Evolutionary conservation across 805 yeast genomes (phyloP).

Genomic region (Wickerhamomyces mucosus): DNA sequence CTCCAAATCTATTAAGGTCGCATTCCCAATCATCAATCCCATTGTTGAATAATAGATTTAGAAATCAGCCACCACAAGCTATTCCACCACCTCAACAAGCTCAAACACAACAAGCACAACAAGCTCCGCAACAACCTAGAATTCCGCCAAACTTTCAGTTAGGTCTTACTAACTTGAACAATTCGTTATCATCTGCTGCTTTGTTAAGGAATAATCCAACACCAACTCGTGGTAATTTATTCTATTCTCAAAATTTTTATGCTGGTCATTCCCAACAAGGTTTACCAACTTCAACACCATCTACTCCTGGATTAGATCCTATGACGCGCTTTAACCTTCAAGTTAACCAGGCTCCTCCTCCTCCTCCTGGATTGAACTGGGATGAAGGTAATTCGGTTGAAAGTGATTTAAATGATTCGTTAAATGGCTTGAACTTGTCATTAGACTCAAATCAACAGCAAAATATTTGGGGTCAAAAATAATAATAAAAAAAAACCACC

Average conservation of each 20-base stretch:
- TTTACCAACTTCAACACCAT: slow-evolving; percentile 15
- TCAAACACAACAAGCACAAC: slow-evolving; percentile 1
- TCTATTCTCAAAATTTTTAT: slow-evolving; percentile 9
- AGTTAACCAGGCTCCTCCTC: slow-evolving; percentile 1
- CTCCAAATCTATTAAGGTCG: slow-evolving; percentile 21
- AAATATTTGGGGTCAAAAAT: slow-evolving; percentile 21
- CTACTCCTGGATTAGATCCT: slow-evolving; percentile 22
- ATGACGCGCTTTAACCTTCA: slow-evolving; percentile 16
- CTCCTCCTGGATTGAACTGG: slow-evolving; percentile 4
- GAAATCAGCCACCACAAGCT: slow-evolving; percentile 2
- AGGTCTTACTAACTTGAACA: slow-evolving; percentile 11
- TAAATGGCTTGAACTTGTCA: slow-evolving; percentile 16
- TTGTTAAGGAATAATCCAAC: slow-evolving; percentile 23
- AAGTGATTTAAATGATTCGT: slow-evolving; percentile 16
- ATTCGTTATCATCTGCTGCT: slow-evolving; percentile 18
- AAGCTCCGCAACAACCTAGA: slow-evolving; percentile 10
- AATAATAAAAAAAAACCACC: slow-evolving; percentile 6
- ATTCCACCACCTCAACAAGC: slow-evolving; percentile 3
- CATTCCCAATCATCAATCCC: slow-evolving; percentile 23
- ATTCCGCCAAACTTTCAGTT: slow-evolving; percentile 19
- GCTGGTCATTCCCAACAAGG: background rate
- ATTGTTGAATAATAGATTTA: slow-evolving; percentile 14
- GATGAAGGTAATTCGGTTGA: slow-evolving; percentile 9
- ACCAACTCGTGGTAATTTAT: slow-evolving; percentile 16
- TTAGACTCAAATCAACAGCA: slow-evolving; percentile 10